Conservation (phyloP, 2,329 filamentous ascomycete species). For the Cercospora sp. region DNA sequence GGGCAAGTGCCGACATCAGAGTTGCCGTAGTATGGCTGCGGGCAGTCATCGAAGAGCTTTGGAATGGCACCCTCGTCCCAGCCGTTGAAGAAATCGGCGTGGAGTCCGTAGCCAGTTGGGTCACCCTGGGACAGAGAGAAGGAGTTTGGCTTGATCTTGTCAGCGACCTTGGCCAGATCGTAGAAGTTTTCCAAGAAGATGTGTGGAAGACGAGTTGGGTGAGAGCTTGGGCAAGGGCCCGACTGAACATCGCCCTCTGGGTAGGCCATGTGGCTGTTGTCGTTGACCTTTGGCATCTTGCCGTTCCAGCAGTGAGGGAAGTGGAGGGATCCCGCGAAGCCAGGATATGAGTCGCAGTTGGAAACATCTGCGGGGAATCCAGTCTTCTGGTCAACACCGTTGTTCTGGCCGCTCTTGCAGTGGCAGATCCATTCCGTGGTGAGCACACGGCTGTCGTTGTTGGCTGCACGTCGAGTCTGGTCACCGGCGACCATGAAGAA, state of each 20-base stretch:
- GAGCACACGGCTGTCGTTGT: conserved; percentile 44
- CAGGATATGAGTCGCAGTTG: conserved; percentile 60
- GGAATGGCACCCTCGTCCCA: conserved; percentile 60
- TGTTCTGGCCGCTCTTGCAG: conserved; percentile 47
- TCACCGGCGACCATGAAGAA: conserved; percentile 72
- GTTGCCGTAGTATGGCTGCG: conserved; percentile 61
- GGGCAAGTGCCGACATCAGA: conserved; percentile 62
- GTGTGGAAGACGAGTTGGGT: conserved; percentile 58
- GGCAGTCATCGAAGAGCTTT: conserved; percentile 66
- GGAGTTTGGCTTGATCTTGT: conserved; percentile 40
- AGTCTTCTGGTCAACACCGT: conserved; percentile 45
- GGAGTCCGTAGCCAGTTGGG: conserved; percentile 54
- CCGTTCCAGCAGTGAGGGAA: conserved; percentile 76
- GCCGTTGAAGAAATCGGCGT: conserved; percentile 56
- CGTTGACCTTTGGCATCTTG: conserved; percentile 39
- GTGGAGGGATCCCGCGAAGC: conserved; percentile 65
- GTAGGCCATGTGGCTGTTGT: conserved; percentile 60
- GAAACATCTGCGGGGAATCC: conserved; percentile 64
- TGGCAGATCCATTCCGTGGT: conserved; percentile 57
- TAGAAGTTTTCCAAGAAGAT: conserved; percentile 54
- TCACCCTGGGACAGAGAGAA: conserved; percentile 53
- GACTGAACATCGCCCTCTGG: conserved; percentile 51
- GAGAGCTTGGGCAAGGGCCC: conserved; percentile 55
- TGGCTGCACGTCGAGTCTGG: conserved; percentile 57
- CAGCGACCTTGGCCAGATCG: conserved; percentile 39